Base-by-base conservation (phyloP, 768 basidiomycete genomes). In the Lactifluus subvellereus region DNA sequence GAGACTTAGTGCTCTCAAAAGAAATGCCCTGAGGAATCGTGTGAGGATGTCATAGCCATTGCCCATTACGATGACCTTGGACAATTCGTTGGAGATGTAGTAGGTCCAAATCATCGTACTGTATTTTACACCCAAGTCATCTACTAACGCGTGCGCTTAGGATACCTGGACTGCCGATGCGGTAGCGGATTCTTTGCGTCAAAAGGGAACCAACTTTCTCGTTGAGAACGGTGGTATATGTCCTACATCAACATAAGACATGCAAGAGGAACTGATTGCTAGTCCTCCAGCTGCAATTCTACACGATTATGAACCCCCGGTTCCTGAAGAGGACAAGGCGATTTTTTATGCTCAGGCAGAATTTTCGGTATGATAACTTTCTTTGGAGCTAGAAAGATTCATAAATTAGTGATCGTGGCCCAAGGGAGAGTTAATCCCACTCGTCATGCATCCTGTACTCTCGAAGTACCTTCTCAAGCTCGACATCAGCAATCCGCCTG, bases 201-300 rank as follows among this genome's bases (percentile, higher is more conserved):
- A 35, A 27, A 53, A 60, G 4, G 32, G 30, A 4, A 35, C 18
- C 7, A 16, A 20, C 33, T 10, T 59, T 8, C 58, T 32, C 2
- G 13, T 52, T 42, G 50, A 59, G 40, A 51, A 52, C 8, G 58
- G 50, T 4, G 50, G 58, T 59, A 43, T 7, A 14, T 47, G 20
- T 22, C 11, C 7, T 22, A 5, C 27, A 11, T 35, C 13, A 4
- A 0, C 40, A 4, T 20, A 4, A 11, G 54, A n/a, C 5, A 27
- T 6, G 8, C 14, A 7, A 16, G 6, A 10, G 27, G 10, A 8
- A 6, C 33, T 54, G 32, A 47, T 27, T 42, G 20, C n/a, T 20
- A 32, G n/a, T 37, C 38, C n/a, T 9, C 7, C 40, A 60, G 59
- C 20, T 42, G 59, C 59, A 22, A 37, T 60, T 45, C 27, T 60